These are phyloP conservation scores for Fusarium liriodendri DNA, from an alignment of 2,329 filamentous ascomycete species.

Conservation along the genomic window DNA sequence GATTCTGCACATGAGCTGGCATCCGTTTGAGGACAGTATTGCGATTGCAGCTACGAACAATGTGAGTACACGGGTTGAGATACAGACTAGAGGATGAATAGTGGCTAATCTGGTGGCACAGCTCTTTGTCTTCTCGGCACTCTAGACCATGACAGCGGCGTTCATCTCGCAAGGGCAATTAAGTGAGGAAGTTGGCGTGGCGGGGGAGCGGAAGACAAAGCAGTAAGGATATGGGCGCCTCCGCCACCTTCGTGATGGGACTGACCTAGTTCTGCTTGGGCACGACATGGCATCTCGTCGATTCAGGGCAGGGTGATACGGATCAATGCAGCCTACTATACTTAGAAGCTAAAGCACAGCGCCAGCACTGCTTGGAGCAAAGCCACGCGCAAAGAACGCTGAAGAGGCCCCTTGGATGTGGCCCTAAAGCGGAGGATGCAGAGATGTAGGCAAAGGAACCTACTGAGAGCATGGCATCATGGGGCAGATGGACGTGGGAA, in stretches of 20 bases:
- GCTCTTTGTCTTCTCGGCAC: slow-evolving; percentile 83
- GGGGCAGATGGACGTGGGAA: slow-evolving; percentile 30
- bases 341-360: slow-evolving; percentile 36
- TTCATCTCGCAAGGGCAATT: slow-evolving; percentile 41
- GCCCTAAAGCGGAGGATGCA: slow-evolving; percentile 30
- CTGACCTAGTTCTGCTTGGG: slow-evolving; percentile 30
- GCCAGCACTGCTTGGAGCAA: slow-evolving; percentile 21
- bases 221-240: slow-evolving; percentile 30
- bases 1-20: slow-evolving; percentile 99
- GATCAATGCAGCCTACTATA: slow-evolving; percentile 39
- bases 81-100: background rate
- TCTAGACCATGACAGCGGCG: slow-evolving; percentile 59
- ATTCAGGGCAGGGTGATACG: slow-evolving; percentile 35
- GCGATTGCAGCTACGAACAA: slow-evolving; percentile 99
- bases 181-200: slow-evolving; percentile 27
- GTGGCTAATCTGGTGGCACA: slow-evolving; percentile 50
- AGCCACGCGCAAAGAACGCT: slow-evolving; percentile 25
- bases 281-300: slow-evolving; percentile 33
- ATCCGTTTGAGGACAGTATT: slow-evolving; percentile 99
- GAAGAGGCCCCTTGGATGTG: slow-evolving; percentile 31
- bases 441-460: slow-evolving; percentile 14
- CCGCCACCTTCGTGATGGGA: slow-evolving; percentile 27
- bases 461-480: slow-evolving; percentile 24
- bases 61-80: slow-evolving; percentile 69
- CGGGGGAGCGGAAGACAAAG: slow-evolving; percentile 28